Evolutionary conservation across 352 stramenopile species (phyloP).

Genomic region (Stephanocyclus meneghinianus): DNA sequence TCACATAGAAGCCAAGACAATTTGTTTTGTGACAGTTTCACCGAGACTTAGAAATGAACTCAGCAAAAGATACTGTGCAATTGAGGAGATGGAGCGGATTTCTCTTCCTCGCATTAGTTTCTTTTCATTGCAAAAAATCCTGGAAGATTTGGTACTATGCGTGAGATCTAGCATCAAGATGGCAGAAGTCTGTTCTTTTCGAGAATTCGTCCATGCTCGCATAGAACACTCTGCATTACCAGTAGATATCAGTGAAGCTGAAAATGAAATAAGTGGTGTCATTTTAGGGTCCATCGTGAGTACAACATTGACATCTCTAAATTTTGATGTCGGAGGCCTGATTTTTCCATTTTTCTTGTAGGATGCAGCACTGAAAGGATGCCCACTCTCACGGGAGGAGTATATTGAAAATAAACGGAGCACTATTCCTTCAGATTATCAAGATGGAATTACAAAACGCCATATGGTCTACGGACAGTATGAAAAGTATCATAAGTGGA

Average conservation of each 20-base stretch:
- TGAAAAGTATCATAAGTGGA: slow-evolving; percentile 49
- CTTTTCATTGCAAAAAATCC: slow-evolving; percentile 43
- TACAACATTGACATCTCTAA: background rate
- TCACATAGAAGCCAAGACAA: slow-evolving; percentile 13
- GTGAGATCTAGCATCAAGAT: slow-evolving; percentile 12
- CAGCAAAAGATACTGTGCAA: slow-evolving; percentile 33
- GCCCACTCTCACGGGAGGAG: slow-evolving; percentile 27
- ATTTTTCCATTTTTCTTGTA: background rate
- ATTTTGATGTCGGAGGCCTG: background rate
- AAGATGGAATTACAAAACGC: slow-evolving; percentile 21
- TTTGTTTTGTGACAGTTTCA: slow-evolving; percentile 60
- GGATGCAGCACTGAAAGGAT: slow-evolving; percentile 27
- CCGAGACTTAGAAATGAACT: slow-evolving; percentile 43
- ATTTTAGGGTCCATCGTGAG: slow-evolving; percentile 48
- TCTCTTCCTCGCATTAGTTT: slow-evolving; percentile 41
- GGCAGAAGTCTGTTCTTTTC: slow-evolving; percentile 31
- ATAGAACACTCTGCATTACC: slow-evolving; percentile 24
- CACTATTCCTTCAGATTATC: slow-evolving; percentile 37
- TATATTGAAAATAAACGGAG: slow-evolving; percentile 36
- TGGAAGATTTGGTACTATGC: slow-evolving; percentile 23
- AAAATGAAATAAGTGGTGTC: slow-evolving; percentile 58
- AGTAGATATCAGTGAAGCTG: slow-evolving; percentile 38
- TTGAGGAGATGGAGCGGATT: slow-evolving; percentile 32
- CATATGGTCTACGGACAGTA: slow-evolving; percentile 46
- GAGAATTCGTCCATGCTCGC: slow-evolving; percentile 25